phyloP scores from a whole-genome alignment of 495 filamentous ascomycete genomes.

The Hypomontagnella monticulosa region DNA sequence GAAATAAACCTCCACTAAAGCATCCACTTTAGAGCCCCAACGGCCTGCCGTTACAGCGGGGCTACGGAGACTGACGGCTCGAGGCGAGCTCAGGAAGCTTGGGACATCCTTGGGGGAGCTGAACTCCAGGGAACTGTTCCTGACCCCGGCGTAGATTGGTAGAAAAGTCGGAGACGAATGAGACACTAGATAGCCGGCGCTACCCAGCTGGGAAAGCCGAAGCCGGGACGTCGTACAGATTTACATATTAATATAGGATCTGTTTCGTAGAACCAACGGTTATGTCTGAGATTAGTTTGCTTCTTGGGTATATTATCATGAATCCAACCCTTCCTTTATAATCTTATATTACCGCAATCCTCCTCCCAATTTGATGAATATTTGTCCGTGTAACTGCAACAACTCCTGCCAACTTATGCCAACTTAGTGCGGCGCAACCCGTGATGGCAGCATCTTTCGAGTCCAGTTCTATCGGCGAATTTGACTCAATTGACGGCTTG shows the following conservation, averaged over 20 bases:
- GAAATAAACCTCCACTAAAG: slow-evolving; percentile 44
- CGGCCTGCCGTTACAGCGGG: slow-evolving; percentile 13
- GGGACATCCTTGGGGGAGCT: slow-evolving; percentile 1
- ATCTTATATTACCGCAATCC: too few species aligned
- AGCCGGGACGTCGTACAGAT: slow-evolving; percentile 1
- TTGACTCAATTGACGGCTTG: slow-evolving; percentile 17
- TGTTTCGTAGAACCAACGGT: too few species aligned
- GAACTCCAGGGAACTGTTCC: not conserved
- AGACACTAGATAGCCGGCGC: slow-evolving; percentile 19
- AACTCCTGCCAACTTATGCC: too few species aligned
- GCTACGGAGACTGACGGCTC: slow-evolving; percentile 13
- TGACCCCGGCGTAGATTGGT: slow-evolving; percentile 26
- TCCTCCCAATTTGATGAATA: too few species aligned
- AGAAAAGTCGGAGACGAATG: slow-evolving; percentile 25
- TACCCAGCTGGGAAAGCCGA: slow-evolving; percentile 36
- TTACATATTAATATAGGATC: not conserved
- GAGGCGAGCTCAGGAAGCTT: slow-evolving; percentile 17
- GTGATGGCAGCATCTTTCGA: not conserved
- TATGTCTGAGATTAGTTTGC: too few species aligned
- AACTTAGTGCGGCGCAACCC: too few species aligned
- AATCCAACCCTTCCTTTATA: too few species aligned
- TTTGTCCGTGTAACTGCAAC: too few species aligned
- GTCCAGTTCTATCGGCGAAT: slow-evolving; percentile 17
- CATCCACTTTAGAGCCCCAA: slow-evolving; percentile 29
- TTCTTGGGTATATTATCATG: too few species aligned